A percentile compares a stretch with the other conserved stretches of the same genome.
Evolutionary conservation across 768 basidiomycete species (phyloP).

Genomic region (Pleurotus giganteus): DNA sequence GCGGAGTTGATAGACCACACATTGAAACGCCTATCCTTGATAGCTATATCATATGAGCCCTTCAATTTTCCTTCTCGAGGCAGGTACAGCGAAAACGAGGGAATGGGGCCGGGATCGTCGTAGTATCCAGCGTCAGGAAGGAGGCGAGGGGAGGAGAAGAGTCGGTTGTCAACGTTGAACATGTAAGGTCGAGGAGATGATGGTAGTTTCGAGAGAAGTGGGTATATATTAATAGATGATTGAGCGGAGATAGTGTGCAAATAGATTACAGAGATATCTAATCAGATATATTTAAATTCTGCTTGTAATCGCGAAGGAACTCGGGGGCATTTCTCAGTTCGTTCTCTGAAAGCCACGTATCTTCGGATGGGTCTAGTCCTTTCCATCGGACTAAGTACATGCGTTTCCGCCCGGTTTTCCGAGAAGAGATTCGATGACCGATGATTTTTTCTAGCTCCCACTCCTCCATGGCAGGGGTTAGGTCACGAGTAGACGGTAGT

Average conservation of each 20-base stretch:
- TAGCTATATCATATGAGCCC: neutral
- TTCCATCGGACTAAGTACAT: constrained; percentile 9
- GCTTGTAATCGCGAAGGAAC: neutral
- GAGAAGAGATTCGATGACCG: neutral
- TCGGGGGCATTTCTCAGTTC: constrained; percentile 7
- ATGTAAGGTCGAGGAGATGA: neutral
- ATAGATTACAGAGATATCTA: neutral
- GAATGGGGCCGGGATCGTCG: constrained; percentile 2
- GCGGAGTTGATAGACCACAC: constrained; percentile 1
- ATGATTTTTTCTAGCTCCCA: neutral
- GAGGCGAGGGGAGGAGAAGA: neutral
- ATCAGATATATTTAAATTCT: neutral
- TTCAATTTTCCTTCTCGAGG: neutral
- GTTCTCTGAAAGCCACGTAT: constrained; percentile 1
- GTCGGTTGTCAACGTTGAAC: neutral
- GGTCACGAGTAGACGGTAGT: neutral
- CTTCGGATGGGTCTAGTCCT: constrained; percentile 1
- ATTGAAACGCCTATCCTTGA: neutral
- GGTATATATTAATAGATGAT: neutral
- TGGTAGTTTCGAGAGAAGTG: neutral
- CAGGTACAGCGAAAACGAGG: neutral
- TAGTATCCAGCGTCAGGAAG: neutral
- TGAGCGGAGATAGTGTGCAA: neutral
- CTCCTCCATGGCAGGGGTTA: neutral
- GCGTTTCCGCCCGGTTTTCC: neutral